phyloP scores from a whole-genome alignment of 768 basidiomycete species.

The Boletus coccyginus region DNA sequence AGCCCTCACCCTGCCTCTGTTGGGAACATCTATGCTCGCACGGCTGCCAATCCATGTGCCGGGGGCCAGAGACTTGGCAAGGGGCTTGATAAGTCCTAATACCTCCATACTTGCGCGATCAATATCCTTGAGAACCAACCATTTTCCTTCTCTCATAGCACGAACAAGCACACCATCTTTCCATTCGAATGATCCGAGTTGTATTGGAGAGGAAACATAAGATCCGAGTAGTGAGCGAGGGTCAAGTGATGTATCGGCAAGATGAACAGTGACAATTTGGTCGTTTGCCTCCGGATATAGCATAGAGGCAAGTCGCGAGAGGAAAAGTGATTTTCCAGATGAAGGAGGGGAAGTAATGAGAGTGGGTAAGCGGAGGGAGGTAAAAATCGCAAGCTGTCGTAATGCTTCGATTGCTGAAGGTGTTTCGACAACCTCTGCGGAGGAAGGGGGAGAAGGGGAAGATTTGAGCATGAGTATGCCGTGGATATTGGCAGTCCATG shows the following conservation, averaged over 20 bases:
- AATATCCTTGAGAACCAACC: conserved; percentile 91
- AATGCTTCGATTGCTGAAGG: conserved; percentile 58
- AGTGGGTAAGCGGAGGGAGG: conserved; percentile 70
- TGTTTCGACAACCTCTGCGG: conserved; percentile 57
- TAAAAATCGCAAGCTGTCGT: conserved; percentile 56
- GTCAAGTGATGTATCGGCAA: conserved; percentile 94
- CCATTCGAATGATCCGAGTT: conserved; percentile 92
- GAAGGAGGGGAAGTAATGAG: conserved; percentile 86
- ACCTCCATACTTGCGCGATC: conserved; percentile 90
- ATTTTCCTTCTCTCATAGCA: conserved; percentile 85
- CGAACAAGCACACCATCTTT: conserved; percentile 91
- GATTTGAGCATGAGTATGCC: conserved; percentile 64
- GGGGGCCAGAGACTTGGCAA: conserved; percentile 68
- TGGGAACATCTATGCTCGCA: conserved; percentile 69
- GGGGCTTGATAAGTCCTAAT: conserved; percentile 79
- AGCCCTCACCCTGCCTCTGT: conserved; percentile 71
- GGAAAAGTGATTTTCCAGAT: conserved; percentile 80
- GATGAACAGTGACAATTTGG: conserved; percentile 81
- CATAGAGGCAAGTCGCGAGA: conserved; percentile 69
- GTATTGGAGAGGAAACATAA: conserved; percentile 81
- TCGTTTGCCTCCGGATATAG: conserved; percentile 60
- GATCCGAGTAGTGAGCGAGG: conserved; percentile 91
- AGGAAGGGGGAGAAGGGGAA: conserved; percentile 23
- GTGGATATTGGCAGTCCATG: conserved; percentile 57
- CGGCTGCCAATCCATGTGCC: conserved; percentile 75